Percentiles rank a stretch among this genome's conserved stretches.
Conservation (phyloP, 2,329 filamentous ascomycete species). For the Botrytis cinerea region DNA sequence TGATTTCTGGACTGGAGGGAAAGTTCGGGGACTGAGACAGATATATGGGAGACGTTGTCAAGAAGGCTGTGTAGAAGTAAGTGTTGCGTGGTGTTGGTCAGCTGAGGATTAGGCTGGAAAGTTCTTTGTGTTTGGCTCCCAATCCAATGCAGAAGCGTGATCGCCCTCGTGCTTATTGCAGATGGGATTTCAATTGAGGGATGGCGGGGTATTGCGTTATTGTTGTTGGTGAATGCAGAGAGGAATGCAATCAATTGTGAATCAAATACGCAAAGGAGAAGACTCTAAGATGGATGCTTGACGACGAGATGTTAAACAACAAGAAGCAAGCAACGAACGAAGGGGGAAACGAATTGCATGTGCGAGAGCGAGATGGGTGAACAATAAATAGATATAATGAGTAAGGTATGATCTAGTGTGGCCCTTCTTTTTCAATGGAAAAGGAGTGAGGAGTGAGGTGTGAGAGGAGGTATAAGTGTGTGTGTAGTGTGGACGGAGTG, state of each 20-base stretch:
- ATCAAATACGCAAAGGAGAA: not conserved
- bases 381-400: conserved; percentile 15
- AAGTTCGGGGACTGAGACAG: conserved; percentile 7
- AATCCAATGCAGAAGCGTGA: conserved; percentile 33
- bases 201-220: conserved; percentile 25
- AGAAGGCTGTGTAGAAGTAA: conserved; percentile 21
- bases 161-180: conserved; percentile 6
- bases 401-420: not conserved
- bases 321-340: not conserved
- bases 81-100: conserved; percentile 31
- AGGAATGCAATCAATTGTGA: conserved; percentile 30
- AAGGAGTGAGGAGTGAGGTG: conserved; percentile 12
- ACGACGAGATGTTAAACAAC: not conserved
- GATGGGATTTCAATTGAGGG: conserved; percentile 13
- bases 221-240: conserved; percentile 25
- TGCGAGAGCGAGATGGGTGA: not conserved
- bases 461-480: not conserved
- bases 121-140: conserved; percentile 37
- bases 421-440: not conserved
- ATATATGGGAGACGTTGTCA: conserved; percentile 24
- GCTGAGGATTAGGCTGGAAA: conserved; percentile 32
- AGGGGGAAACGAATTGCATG: not conserved
- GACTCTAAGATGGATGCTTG: not conserved
- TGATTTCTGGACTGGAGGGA: not conserved
- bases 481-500: not conserved